Evolutionary conservation across 805 yeast genomes (phyloP), one percentile per base, ranked within the genome.

Genomic region (Grigorovia jiainica): DNA sequence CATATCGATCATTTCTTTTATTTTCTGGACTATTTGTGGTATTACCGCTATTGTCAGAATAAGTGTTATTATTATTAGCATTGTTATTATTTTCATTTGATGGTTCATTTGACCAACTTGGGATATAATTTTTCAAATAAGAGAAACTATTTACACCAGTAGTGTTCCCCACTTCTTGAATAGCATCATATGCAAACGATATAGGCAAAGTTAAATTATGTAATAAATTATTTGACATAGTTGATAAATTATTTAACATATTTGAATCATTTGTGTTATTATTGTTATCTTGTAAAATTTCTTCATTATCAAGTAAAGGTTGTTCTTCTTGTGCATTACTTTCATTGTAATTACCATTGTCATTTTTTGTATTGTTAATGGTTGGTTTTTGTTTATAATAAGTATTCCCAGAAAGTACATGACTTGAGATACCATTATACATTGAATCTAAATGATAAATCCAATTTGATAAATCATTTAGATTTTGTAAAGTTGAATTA

Each of bases 121-220:
- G 64, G 6, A 60, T 44, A 43, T 57, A 58, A 37, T 51, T 52
- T 35, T 53, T 51, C 10, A 60, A 43, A 19, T 55, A 41, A 1
- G 63, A 58, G 35, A 60, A 46, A 42, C 63, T 60, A 27, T 44
- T 50, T 4, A 61, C 51, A 2, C 65, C 65, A 1, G 64, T 54
- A 31, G 62, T 58, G 3, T 45, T 39, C 10, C 65, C 61, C 16
- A 61, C 57, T 38, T 61, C 65, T 36, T 59, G 63, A n/a, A 60
- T 51, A 3, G 63, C 56, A 43, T 61, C 65, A 32, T 55, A 56
- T 23, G 65, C 60, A 42, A 61, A 55, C 1, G 59, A 43, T 17
- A 61, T 45, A 4, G 65, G 65, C 16, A 60, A 43, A 3, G 61
- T 47, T 23, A 61, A 35, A 39, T 61, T 61, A 40, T 58, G 61